phyloP scores from a whole-genome alignment of 495 filamentous ascomycete species.

The Penicillium taxi region DNA sequence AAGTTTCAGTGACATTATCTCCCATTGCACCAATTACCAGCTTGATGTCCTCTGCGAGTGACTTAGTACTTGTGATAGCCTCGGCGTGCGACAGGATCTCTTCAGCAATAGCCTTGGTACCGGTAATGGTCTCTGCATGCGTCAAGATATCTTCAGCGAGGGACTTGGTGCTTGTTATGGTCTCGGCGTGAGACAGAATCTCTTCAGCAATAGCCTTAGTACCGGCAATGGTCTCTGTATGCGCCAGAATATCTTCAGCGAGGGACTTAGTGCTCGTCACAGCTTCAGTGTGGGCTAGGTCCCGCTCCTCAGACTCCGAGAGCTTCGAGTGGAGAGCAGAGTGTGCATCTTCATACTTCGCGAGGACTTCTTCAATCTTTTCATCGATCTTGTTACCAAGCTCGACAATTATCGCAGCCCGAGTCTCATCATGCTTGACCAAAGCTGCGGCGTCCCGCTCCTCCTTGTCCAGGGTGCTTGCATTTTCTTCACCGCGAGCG shows the following conservation, averaged over 20 bases:
- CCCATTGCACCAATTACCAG: conserved; percentile 77
- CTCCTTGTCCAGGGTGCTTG: conserved; percentile 63
- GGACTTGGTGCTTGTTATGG: conserved; percentile 61
- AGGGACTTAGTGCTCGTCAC: conserved; percentile 64
- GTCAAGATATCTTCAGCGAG: conserved; percentile 82
- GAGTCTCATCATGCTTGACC: conserved; percentile 60
- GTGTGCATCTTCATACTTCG: conserved; percentile 78
- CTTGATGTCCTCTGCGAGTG: conserved; percentile 77
- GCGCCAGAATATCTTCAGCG: no score
- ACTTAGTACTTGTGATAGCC: no score
- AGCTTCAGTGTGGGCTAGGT: conserved; percentile 58
- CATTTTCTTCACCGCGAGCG: conserved; percentile 58
- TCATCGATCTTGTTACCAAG: conserved; percentile 65
- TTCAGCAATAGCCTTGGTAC: no score
- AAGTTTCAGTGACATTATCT: conserved; percentile 68
- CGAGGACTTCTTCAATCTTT: conserved; percentile 65
- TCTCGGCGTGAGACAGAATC: conserved; percentile 56
- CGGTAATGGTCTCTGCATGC: no score
- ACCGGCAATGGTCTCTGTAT: no score
- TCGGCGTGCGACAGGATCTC: no score
- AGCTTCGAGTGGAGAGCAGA: conserved; percentile 59
- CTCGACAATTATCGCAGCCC: conserved; percentile 48
- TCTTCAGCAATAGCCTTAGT: no score
- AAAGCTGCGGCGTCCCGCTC: conserved; percentile 63
- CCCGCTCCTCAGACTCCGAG: conserved; percentile 56